These are phyloP conservation scores for Candida nemodendra DNA, from an alignment of 805 yeast genomes.

Conservation along the genomic window DNA sequence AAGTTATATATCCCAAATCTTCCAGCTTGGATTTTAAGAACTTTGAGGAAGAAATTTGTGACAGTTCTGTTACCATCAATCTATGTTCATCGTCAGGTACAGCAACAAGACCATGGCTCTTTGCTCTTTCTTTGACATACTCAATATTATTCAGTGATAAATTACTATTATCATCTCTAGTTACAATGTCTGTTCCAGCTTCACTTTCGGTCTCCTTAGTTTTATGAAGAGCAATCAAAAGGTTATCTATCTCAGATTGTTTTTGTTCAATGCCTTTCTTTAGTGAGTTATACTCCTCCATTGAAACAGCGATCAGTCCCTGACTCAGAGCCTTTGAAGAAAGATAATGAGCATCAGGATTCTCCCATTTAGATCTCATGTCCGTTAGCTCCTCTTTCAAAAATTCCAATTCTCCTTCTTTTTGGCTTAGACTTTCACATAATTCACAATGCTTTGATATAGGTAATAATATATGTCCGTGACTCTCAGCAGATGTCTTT, in stretches of 20 bases:
- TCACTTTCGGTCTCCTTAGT: neutral
- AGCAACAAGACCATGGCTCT: slow-evolving; percentile 9
- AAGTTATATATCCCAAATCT: slow-evolving; percentile 26
- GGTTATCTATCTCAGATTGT: neutral
- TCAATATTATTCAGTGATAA: slow-evolving; percentile 29
- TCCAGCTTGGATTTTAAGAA: slow-evolving; percentile 22
- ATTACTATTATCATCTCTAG: slow-evolving; percentile 3
- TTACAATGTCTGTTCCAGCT: neutral
- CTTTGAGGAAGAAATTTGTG: neutral
- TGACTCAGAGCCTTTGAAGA: slow-evolving; percentile 21
- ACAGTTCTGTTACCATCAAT: neutral
- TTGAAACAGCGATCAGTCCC: slow-evolving; percentile 6
- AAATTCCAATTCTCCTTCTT: neutral
- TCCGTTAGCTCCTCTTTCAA: slow-evolving; percentile 2
- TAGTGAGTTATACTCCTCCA: slow-evolving; percentile 5
- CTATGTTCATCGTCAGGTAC: slow-evolving; percentile 12
- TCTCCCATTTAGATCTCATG: slow-evolving; percentile 14
- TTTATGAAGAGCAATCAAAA: neutral
- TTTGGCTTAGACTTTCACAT: neutral
- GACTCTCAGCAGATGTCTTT: slow-evolving; percentile 23
- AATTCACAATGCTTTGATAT: slow-evolving; percentile 5
- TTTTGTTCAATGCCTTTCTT: slow-evolving; percentile 3
- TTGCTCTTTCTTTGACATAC: slow-evolving; percentile 29
- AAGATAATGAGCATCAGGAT: slow-evolving; percentile 29
- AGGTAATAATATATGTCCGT: slow-evolving; percentile 9